Base-by-base conservation (phyloP, 2,329 filamentous ascomycete genomes). In the Trichoderma koningiopsis region DNA sequence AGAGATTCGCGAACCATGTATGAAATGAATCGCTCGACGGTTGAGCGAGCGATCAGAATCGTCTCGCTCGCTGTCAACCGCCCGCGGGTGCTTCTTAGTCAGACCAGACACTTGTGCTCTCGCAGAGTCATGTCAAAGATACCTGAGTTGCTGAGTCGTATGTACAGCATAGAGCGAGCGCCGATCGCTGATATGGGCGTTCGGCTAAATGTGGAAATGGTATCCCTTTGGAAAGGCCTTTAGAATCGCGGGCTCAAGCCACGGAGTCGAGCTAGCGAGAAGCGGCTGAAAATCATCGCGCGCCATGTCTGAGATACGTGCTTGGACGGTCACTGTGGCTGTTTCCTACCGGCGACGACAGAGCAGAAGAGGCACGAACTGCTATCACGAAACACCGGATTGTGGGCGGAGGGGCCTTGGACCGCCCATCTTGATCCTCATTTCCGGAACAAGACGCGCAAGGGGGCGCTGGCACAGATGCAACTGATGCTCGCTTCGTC, bases 201-300 rank as follows among this genome's bases (percentile, higher is more conserved):
- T 67, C 40, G 55, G 63, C 63, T 67, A 67, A 67, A 67, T 59
- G 63, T 67, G 63, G 63, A 59, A 57, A 67, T 67, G 63, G 63
- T 43, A 33, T 59, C 40, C 53, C 63, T n/a, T 13, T 59, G 8
- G 14, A 37, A 65, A 27, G 52, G 24, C 62, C 19, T 66, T 58
- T 8, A 52, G 57, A 65, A 65, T 43, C 52, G 57, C 53, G 53
- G 55, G 63, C 40, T 52, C 63, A 27, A 37, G 63, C 33, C 37
- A 27, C 33, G 22, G 22, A n/a, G 62, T 47, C 37, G 37, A 22
- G 19, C 63, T 67, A 67, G 52, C 63, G 63, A 67, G 29, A 59
- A 40, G 53, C 53, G 63, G 63, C 63, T 59, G 63, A 55, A 55
- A 49, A 49, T 22, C 55, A 29, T 16, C 55, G 60, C 49, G 60